A percentile compares a stretch with the other conserved stretches of the same genome.
These are phyloP conservation scores for Plasmodium ovale DNA, from an alignment of 169 alveolate genomes.

Conservation along the genomic window DNA sequence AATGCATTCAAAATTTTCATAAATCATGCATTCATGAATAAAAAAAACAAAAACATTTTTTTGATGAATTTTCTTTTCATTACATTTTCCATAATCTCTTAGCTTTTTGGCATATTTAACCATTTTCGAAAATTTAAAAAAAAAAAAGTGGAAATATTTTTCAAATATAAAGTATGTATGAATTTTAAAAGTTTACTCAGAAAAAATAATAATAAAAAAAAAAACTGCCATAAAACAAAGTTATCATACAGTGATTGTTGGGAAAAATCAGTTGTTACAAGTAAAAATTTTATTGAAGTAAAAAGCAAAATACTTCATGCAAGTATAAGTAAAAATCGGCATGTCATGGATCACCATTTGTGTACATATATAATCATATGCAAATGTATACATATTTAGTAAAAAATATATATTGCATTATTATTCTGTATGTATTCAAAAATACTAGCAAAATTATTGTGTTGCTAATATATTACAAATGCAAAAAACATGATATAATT, in stretches of 20 bases:
- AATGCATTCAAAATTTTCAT: background rate
- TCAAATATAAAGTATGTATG: background rate
- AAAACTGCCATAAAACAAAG: background rate
- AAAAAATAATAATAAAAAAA: background rate
- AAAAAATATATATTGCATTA: too few relatives aligned
- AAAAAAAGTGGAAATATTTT: slow-evolving; percentile 4
- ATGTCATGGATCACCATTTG: too few relatives aligned
- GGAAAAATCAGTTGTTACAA: background rate
- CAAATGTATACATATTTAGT: too few relatives aligned
- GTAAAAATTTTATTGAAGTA: background rate
- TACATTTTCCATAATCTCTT: slow-evolving; percentile 67
- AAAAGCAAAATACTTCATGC: too few relatives aligned
- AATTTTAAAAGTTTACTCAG: slow-evolving; percentile 6
- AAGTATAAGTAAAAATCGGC: too few relatives aligned
- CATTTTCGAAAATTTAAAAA: slow-evolving; percentile 35
- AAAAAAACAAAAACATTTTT: too few relatives aligned
- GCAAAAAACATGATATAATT: too few relatives aligned
- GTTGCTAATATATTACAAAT: too few relatives aligned
- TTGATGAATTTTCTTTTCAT: background rate
- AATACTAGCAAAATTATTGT: too few relatives aligned
- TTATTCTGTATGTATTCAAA: too few relatives aligned
- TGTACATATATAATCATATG: too few relatives aligned
- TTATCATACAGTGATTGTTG: background rate
- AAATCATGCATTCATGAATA: background rate
- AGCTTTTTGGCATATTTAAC: slow-evolving; percentile 65